Conservation (phyloP, 2,329 filamentous ascomycete genomes). For the Fusarium sp. region DNA sequence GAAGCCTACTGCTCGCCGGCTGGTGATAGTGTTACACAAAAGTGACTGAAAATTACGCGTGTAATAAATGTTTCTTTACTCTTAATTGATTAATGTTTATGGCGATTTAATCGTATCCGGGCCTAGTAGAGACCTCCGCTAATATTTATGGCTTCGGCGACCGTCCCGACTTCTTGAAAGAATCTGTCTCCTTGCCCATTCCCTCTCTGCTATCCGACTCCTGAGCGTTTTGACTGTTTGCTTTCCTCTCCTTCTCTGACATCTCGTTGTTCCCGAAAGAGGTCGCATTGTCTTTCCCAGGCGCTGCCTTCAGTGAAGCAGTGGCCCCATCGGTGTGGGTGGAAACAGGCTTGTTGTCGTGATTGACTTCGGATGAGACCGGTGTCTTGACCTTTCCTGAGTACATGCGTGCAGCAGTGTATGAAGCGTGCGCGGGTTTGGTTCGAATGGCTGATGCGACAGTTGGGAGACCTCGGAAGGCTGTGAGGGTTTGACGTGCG, state of each 20-base stretch:
- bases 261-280: slow-evolving; percentile 21
- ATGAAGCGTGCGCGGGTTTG: neutral
- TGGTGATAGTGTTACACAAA: neutral
- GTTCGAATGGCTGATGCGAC: neutral
- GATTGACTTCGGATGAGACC: slow-evolving; percentile 11
- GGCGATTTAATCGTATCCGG: accelerated
- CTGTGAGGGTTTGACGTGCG: slow-evolving; percentile 6
- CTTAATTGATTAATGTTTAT: neutral
- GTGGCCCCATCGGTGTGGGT: slow-evolving; percentile 27
- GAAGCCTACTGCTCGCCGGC: neutral
- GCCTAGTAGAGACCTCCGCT: accelerated
- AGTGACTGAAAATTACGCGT: neutral
- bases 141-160: slow-evolving; percentile 1
- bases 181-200: neutral
- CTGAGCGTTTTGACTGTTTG: slow-evolving; percentile 27
- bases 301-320: slow-evolving; percentile 23
- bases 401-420: slow-evolving; percentile 1
- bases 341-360: slow-evolving; percentile 2
- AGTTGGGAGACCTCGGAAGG: neutral
- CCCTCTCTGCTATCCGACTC: slow-evolving; percentile 19
- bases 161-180: slow-evolving; percentile 25
- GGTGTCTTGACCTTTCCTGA: slow-evolving; percentile 20
- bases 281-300: slow-evolving; percentile 13
- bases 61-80: neutral
- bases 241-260: slow-evolving; percentile 16